Conservation (phyloP, 2,329 filamentous ascomycete genomes). For the Pyrenophora teres region DNA sequence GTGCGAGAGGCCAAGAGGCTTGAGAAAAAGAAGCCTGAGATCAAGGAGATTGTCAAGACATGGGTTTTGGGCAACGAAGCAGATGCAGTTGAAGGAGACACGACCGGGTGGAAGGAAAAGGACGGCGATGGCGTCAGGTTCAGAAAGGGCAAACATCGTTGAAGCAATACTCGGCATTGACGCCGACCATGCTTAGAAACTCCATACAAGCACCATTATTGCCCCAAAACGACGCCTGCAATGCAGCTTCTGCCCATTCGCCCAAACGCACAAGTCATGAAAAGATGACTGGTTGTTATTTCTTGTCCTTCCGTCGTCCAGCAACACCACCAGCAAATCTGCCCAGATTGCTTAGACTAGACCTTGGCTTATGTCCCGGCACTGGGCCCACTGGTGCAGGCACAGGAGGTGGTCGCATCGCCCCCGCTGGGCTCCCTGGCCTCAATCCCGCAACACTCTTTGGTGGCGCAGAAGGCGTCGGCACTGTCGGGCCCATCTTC, state of each 20-base stretch:
- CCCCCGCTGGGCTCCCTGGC: conserved; percentile 29
- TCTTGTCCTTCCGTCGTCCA: conserved; percentile 44
- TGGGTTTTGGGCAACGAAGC: conserved; percentile 62
- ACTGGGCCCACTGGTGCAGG: conserved; percentile 20
- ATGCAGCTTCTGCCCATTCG: conserved; percentile 25
- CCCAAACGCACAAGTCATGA: conserved; percentile 8
- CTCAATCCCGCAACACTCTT: conserved; percentile 26
- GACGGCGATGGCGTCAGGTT: conserved; percentile 43
- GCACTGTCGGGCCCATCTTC: conserved; percentile 31
- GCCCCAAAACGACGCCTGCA: conserved; percentile 17
- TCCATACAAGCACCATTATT: conserved; percentile 1
- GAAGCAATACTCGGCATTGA: conserved; percentile 26
- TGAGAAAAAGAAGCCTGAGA: conserved; percentile 65
- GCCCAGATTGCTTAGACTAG: conserved; percentile 52
- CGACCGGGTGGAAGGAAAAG: conserved; percentile 26
- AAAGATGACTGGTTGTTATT: conserved; percentile 18
- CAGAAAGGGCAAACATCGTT: conserved; percentile 53
- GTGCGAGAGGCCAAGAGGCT: conserved; percentile 69
- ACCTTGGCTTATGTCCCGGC: conserved; percentile 44
- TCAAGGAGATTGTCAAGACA: conserved; percentile 71
- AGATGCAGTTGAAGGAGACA: conserved; percentile 16
- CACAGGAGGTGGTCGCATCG: conserved; percentile 27
- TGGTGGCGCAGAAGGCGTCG: conserved; percentile 32
- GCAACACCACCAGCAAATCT: conserved; percentile 51
- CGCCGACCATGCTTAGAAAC: conserved; percentile 8